Base-by-base conservation (phyloP, 1,284 basidiomycete genomes). In the Cryptococcus hybrid region DNA sequence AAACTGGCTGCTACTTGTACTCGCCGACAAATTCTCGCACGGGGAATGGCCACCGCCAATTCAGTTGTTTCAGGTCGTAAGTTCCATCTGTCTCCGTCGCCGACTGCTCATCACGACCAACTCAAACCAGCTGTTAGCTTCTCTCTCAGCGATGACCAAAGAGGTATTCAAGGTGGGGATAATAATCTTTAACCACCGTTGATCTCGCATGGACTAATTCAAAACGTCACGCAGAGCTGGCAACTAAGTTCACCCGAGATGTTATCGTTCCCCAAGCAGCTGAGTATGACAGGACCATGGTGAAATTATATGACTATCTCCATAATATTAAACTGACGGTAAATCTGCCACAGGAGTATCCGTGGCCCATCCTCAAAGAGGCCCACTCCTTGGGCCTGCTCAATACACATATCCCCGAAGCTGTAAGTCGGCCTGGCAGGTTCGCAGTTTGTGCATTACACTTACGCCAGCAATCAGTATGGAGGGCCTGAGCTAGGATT, bases 361-460 rank as follows among this genome's bases (percentile, higher is more conserved):
- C 82, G 3, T 82, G 80, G 79, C 77, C 79, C 30, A 70, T 83
- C 39, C 75, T 84, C 70, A 82, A 82, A 68, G 80, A 81, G 64
- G 81, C 81, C 3, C 81, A 82, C 62, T 69, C 69, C 7, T 68
- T 78, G 3, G 81, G 81, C 11, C 63, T 82, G 7, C 58, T 81
- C 51, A 81, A 81, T 64, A 77, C 79, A 0, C 80, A 81, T 63
- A 72, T 82, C 2, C 80, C 80, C 5, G 78, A 77, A 62, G 76
- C 67, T 24, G 78, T 79, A 55, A 39, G 76, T 69, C 7, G 7
- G 8, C 49, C 30, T 30, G 30, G 30, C 30, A 4, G 30, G 30
- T 30, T 30, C 30, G 30, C 11, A 11, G 7, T 9, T 15, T 2
- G 40, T 30, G 7, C 2, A 11, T 5, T 0, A 30, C 5, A 44